These are phyloP conservation scores for Thielaviopsis euricoi DNA, from an alignment of 2,329 filamentous ascomycete genomes.

Conservation along the genomic window DNA sequence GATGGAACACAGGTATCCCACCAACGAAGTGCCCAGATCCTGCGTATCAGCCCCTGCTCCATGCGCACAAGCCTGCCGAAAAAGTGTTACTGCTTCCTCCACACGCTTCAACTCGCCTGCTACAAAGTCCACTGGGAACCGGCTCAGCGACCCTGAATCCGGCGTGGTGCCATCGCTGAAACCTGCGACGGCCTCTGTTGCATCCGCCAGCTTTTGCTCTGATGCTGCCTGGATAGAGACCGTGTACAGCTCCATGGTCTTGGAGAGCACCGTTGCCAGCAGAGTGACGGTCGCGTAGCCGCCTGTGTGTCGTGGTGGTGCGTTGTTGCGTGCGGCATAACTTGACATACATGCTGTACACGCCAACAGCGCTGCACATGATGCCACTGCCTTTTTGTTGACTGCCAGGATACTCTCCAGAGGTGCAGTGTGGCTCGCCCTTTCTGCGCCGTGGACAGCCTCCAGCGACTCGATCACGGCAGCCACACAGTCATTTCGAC, in stretches of 20 bases:
- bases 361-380: slow-evolving; percentile 29
- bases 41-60: slow-evolving; percentile 23
- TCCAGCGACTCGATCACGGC: slow-evolving; percentile 26
- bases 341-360: slow-evolving; percentile 29
- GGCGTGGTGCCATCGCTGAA: not conserved
- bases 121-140: slow-evolving; percentile 5
- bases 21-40: slow-evolving; percentile 23
- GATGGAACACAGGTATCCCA: slow-evolving; percentile 26
- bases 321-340: slow-evolving; percentile 17
- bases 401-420: slow-evolving; percentile 29
- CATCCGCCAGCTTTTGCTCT: not conserved
- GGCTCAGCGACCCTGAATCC: not conserved
- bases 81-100: slow-evolving; percentile 29
- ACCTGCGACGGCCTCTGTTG: not conserved
- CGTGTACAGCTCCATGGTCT: slow-evolving; percentile 18
- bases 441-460: slow-evolving; percentile 28
- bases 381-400: slow-evolving; percentile 31
- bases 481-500: not conserved
- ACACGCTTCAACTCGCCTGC: slow-evolving; percentile 27
- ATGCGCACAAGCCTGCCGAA: slow-evolving; percentile 28
- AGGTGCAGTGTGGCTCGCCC: slow-evolving; percentile 20
- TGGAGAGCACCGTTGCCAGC: slow-evolving; percentile 31
- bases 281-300: slow-evolving; percentile 31
- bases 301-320: not conserved
- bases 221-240: not conserved